Base-by-base conservation (phyloP, 495 filamentous ascomycete species). In the Podospora pseudoanserina region DNA sequence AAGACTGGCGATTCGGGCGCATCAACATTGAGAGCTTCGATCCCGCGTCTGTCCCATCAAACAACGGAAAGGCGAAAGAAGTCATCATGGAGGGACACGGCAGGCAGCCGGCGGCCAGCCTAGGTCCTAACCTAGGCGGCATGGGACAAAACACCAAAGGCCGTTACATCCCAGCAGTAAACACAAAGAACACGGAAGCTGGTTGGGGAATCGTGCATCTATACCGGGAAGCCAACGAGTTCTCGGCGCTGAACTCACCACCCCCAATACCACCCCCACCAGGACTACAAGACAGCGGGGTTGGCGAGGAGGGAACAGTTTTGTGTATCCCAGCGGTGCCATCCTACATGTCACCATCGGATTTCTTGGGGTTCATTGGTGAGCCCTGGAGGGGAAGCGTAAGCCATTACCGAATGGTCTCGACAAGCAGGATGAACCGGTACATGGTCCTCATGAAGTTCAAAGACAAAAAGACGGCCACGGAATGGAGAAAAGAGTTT, bases 391-490 rank as follows among this genome's bases (percentile, higher is more conserved):
- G 91, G 76, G 90, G 92, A 68, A 84, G 92, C 65, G 92, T 98
- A 68, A 96, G 91, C 72, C 96, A 99, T 81, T 96, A 97, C 74
- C 85, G 95, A 55, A 96, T 99, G 90, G 91, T 99, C 61, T 88
- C 92, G 82, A 98, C 95, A 4, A 90, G 89, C 62, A 83, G 90
- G 64, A 87, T 90, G 73, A 97, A 94, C 77, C 87, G 94, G 74
- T 99, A 98, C 80, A 91, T 99, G 88, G 95, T 97, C 60, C 83
- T 99, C 67, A 94, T 99, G 90, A 98, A 97, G 80, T 97, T 98
- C 77, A 82, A 92, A 60, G 89, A 89, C 71, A 84, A 85, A 57
- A 85, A 84, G 73, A 87, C 86, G 69, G 95, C 95, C 11, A 88
- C 81, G 70, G 82, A 87, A 30, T 99, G 94, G 88, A 88, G 92